These are phyloP conservation scores for Styphnolobium japonicum DNA, from an alignment of 306 rosid species.

Conservation along the genomic window DNA sequence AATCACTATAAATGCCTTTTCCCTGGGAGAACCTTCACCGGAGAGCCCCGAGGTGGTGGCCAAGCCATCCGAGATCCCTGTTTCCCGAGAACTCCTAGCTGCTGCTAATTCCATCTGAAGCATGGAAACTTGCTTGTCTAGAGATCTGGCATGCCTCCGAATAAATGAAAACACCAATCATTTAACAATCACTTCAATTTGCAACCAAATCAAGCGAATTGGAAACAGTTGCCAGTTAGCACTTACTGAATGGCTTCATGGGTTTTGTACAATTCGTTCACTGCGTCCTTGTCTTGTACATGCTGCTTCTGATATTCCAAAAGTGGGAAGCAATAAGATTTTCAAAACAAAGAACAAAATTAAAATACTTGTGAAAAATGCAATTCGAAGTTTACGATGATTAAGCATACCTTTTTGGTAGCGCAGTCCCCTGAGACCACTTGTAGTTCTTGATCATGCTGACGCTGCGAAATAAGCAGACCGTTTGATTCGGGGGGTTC, in stretches of 20 bases:
- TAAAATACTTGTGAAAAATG: background rate
- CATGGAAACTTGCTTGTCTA: conserved; percentile 81
- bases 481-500: conserved; percentile 60
- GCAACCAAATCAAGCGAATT: conserved; percentile 24
- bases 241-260: conserved; percentile 96
- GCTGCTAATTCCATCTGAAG: conserved; percentile 83
- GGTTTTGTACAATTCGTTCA: conserved; percentile 65
- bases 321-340: background rate
- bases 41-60: conserved; percentile 20
- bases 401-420: conserved; percentile 44
- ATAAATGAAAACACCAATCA: conserved; percentile 16
- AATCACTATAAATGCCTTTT: conserved; percentile 82
- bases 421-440: conserved; percentile 63
- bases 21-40: conserved; percentile 34
- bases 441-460: conserved; percentile 70
- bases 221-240: conserved; percentile 16
- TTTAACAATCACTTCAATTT: background rate
- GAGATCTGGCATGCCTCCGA: conserved; percentile 60
- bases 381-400: background rate
- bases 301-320: conserved; percentile 53
- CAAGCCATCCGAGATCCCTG: conserved; percentile 42
- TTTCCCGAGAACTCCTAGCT: conserved; percentile 65
- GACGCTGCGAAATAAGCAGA: conserved; percentile 54
- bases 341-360: background rate
- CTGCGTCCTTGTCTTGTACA: conserved; percentile 46